These are phyloP conservation scores for Lactarius pseudohatsudake DNA, from an alignment of 768 basidiomycete species.

Conservation along the genomic window DNA sequence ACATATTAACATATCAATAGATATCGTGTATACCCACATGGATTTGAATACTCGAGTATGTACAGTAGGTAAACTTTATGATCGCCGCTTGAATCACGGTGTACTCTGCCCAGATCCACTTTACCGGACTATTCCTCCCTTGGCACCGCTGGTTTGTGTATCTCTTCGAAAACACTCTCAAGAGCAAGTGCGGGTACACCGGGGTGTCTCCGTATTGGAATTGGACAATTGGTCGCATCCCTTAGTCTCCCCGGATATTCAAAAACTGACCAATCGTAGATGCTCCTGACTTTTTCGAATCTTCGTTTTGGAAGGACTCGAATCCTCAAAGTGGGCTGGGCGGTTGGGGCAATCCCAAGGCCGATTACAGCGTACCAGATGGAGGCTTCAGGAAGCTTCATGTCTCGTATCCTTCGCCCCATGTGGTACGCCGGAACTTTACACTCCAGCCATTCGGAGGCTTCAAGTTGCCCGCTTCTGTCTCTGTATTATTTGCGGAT, in stretches of 20 bases:
- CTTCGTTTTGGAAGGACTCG: slow-evolving; percentile 29
- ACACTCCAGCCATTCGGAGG: slow-evolving; percentile 35
- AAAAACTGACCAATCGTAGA: slow-evolving; percentile 24
- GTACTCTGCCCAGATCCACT: slow-evolving; percentile 29
- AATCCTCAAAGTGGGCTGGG: slow-evolving; percentile 33
- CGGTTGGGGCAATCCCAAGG: slow-evolving; percentile 33
- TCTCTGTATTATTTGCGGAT: slow-evolving; percentile 27
- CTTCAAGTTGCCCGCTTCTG: not conserved
- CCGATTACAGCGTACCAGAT: slow-evolving; percentile 31
- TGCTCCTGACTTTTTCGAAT: slow-evolving; percentile 30
- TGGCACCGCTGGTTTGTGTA: slow-evolving; percentile 35
- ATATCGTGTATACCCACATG: slow-evolving; percentile 34
- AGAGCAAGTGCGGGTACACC: slow-evolving; percentile 31
- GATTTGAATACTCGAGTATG: slow-evolving; percentile 29
- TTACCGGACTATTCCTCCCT: slow-evolving; percentile 33
- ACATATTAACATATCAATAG: slow-evolving; percentile 9
- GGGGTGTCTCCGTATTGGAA: slow-evolving; percentile 35
- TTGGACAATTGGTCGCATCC: slow-evolving; percentile 32
- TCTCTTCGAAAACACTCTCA: slow-evolving; percentile 30
- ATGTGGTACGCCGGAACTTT: slow-evolving; percentile 38
- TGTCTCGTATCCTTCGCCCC: slow-evolving; percentile 38
- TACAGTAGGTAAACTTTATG: not conserved
- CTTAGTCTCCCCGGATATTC: not conserved
- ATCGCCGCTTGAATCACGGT: not conserved
- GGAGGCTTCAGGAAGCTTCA: slow-evolving; percentile 35